Percentiles rank a stretch among this genome's conserved stretches.
phyloP scores from a whole-genome alignment of 805 yeast genomes.

The Priceomyces carsonii region DNA sequence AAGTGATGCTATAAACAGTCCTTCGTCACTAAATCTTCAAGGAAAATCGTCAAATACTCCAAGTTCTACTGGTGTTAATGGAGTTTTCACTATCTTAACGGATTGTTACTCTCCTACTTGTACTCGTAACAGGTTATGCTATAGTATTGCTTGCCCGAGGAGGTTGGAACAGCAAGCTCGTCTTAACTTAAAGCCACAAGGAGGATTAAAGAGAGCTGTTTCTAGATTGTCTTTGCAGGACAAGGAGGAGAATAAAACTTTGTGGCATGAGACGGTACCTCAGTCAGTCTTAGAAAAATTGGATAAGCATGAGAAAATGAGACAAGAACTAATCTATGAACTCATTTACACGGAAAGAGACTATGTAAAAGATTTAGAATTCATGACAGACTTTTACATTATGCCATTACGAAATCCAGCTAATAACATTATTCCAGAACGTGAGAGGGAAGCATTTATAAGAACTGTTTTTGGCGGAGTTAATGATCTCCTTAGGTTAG shows the following conservation, averaged over 20 bases:
- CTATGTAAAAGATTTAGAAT: slow-evolving; percentile 91
- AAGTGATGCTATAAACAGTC: slow-evolving; percentile 11
- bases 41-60: no score
- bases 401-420: slow-evolving; percentile 80
- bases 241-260: slow-evolving; percentile 70
- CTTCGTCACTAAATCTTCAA: slow-evolving; percentile 6
- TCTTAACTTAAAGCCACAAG: slow-evolving; percentile 82
- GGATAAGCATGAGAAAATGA: slow-evolving; percentile 81
- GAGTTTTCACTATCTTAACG: slow-evolving; percentile 88
- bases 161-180: slow-evolving; percentile 95
- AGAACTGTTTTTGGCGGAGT: slow-evolving; percentile 91
- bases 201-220: slow-evolving; percentile 78
- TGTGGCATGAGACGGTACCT: slow-evolving; percentile 94
- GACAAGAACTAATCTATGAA: slow-evolving; percentile 95
- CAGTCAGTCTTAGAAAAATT: slow-evolving; percentile 72
- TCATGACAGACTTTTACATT: slow-evolving; percentile 90
- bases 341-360: slow-evolving; percentile 92
- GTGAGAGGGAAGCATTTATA: slow-evolving; percentile 87
- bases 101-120: slow-evolving; percentile 98
- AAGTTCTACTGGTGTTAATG: slow-evolving; percentile 58
- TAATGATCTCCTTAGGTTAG: slow-evolving; percentile 80
- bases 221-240: slow-evolving; percentile 68
- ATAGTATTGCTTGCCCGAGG: slow-evolving; percentile 95
- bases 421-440: slow-evolving; percentile 77
- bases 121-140: slow-evolving; percentile 82